These are phyloP conservation scores for Pseudopithomyces chartarum DNA, from an alignment of 2,329 filamentous ascomycete genomes.

Conservation along the genomic window DNA sequence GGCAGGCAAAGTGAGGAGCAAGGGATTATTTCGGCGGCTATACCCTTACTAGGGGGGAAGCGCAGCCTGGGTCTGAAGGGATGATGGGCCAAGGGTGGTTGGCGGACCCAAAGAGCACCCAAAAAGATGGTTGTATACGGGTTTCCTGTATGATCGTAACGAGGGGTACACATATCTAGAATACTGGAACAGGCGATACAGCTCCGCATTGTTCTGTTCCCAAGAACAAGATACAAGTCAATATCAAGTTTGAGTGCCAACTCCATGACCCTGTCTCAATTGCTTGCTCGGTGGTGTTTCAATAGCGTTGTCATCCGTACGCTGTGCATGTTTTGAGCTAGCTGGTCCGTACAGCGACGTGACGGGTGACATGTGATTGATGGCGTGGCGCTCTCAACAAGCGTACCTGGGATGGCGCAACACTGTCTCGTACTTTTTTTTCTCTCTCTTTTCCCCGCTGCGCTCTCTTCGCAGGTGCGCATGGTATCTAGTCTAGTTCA, in stretches of 20 bases:
- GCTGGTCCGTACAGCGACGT: not conserved
- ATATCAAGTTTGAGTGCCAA: not conserved
- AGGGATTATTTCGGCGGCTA: constrained; percentile 26
- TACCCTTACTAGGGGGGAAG: constrained; percentile 22
- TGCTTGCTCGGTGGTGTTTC: constrained; percentile 1
- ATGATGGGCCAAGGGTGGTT: not conserved
- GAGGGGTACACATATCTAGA: constrained; percentile 6
- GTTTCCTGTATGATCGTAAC: constrained; percentile 12
- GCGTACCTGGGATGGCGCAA: not conserved
- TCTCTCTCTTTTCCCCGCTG: not conserved
- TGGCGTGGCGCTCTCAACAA: not conserved
- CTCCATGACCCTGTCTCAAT: not conserved
- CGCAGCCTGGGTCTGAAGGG: constrained; percentile 22
- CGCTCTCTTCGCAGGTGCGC: constrained; percentile 1
- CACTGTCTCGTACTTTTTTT: not conserved
- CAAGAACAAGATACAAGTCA: not conserved
- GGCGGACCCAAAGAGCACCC: constrained; percentile 1
- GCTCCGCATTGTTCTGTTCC: not conserved
- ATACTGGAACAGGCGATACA: not conserved
- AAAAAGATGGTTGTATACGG: constrained; percentile 6
- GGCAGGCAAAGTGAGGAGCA: not conserved
- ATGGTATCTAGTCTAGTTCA: not conserved
- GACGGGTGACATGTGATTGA: not conserved
- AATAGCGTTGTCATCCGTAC: constrained; percentile 4
- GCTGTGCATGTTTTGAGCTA: not conserved